A percentile compares a stretch with the other conserved stretches of the same genome.
phyloP scores from a whole-genome alignment of 306 rosid species.

The Albizia julibrissin region DNA sequence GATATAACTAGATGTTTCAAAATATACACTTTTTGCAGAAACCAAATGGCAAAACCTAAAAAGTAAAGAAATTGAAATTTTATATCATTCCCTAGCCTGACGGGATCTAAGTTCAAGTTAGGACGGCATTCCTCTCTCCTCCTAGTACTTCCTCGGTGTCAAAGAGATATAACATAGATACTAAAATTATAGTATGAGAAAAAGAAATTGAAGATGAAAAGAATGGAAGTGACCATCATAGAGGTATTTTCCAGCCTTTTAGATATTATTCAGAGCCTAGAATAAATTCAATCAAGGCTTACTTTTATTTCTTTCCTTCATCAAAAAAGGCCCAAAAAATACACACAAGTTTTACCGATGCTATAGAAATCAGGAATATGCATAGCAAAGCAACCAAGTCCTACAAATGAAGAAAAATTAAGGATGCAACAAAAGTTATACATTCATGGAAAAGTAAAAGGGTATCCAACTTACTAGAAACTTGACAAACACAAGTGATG shows the following conservation, averaged over 20 bases:
- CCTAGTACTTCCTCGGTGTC: constrained; percentile 22
- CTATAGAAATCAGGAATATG: not conserved
- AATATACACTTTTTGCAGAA: not conserved
- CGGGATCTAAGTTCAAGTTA: constrained; percentile 14
- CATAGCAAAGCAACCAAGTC: not conserved
- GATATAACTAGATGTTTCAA: constrained; percentile 5
- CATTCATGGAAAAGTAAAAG: constrained; percentile 12
- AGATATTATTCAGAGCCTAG: constrained; percentile 8
- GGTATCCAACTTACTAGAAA: constrained; percentile 64
- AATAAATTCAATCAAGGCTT: constrained; percentile 25
- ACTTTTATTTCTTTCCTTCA: not conserved
- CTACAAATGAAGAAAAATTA: not conserved
- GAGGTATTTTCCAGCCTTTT: constrained; percentile 13
- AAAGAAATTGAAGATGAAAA: not conserved
- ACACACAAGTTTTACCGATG: not conserved
- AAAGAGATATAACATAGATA: not conserved
- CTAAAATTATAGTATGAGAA: not conserved
- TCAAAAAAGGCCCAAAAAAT: constrained; percentile 8
- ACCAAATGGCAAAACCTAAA: constrained; percentile 16
- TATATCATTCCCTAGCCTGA: constrained; percentile 1
- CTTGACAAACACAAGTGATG: constrained; percentile 86
- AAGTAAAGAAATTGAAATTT: constrained; percentile 13
- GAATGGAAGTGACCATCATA: not conserved
- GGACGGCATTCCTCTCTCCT: constrained; percentile 19
- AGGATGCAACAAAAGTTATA: not conserved